phyloP scores from a whole-genome alignment of 441 rosid genomes.

The Corymbia calophylla region DNA sequence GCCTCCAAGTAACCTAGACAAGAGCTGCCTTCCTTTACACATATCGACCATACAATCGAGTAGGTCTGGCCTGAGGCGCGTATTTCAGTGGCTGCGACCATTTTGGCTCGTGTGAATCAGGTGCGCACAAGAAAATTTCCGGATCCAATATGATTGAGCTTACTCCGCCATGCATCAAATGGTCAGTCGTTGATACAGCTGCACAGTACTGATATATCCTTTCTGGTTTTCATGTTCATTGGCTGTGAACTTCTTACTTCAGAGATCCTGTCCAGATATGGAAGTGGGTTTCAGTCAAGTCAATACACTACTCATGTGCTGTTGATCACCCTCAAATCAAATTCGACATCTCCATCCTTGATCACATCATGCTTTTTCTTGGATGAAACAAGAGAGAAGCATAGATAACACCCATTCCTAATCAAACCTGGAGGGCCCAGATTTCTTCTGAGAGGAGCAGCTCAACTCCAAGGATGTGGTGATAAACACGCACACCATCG shows the following conservation, averaged over 20 bases:
- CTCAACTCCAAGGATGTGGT: not conserved
- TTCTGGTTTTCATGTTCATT: not conserved
- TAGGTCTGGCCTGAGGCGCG: not conserved
- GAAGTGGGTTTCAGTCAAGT: not conserved
- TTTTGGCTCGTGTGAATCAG: not conserved
- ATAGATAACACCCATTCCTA: not conserved
- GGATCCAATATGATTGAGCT: not conserved
- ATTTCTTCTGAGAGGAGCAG: not conserved
- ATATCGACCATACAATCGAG: not conserved
- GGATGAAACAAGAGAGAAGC: not conserved
- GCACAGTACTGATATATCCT: not conserved
- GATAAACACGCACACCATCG: not conserved
- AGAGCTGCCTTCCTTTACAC: not conserved
- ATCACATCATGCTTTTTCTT: not conserved
- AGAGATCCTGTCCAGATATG: not conserved
- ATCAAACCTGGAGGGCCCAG: not conserved
- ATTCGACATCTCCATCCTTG: not conserved
- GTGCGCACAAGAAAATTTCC: not conserved
- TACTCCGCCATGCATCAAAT: not conserved
- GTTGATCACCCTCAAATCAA: not conserved
- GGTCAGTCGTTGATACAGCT: not conserved
- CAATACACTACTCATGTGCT: not conserved
- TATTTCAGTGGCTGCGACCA: not conserved
- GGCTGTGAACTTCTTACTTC: not conserved
- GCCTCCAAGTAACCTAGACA: not conserved